Evolutionary conservation across 1,284 basidiomycete species (phyloP).

Genomic region (Pseudozyma sp.): DNA sequence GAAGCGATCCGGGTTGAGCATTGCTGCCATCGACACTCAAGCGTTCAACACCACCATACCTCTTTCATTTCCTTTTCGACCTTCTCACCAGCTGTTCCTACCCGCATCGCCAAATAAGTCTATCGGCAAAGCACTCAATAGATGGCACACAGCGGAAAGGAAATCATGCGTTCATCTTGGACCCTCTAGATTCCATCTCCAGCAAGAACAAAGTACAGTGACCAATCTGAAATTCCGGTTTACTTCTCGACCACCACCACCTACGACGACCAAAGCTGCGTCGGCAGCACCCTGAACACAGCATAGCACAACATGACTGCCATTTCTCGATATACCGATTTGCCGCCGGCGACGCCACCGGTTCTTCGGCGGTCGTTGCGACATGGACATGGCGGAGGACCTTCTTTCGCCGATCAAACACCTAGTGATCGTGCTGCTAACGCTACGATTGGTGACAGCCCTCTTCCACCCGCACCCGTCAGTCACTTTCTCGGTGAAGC

Average conservation of each 20-base stretch:
- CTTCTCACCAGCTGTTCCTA: too few relatives aligned
- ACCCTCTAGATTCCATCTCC: background rate
- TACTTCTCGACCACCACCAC: background rate
- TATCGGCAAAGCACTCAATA: background rate
- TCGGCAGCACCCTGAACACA: background rate
- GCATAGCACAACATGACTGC: slow-evolving; percentile 31
- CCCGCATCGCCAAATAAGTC: too few relatives aligned
- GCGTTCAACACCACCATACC: too few relatives aligned
- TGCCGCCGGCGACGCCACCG: slow-evolving; percentile 34
- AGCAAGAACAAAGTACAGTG: background rate
- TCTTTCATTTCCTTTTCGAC: too few relatives aligned
- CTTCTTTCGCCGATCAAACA: slow-evolving; percentile 21
- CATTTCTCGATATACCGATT: slow-evolving; percentile 30
- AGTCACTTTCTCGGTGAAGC: slow-evolving; percentile 50
- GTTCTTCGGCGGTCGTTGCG: slow-evolving; percentile 37
- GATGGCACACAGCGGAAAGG: background rate
- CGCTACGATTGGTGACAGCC: slow-evolving; percentile 47
- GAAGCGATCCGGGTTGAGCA: background rate
- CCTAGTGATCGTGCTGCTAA: slow-evolving; percentile 37
- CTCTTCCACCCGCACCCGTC: slow-evolving; percentile 48
- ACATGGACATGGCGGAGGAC: slow-evolving; percentile 29
- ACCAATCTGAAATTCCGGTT: background rate
- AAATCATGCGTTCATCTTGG: slow-evolving; percentile 26
- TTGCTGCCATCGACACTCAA: background rate
- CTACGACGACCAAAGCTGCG: background rate